Evolutionary conservation across 2,329 filamentous ascomycete genomes (phyloP).

Genomic region (Pseudopithomyces maydicus): DNA sequence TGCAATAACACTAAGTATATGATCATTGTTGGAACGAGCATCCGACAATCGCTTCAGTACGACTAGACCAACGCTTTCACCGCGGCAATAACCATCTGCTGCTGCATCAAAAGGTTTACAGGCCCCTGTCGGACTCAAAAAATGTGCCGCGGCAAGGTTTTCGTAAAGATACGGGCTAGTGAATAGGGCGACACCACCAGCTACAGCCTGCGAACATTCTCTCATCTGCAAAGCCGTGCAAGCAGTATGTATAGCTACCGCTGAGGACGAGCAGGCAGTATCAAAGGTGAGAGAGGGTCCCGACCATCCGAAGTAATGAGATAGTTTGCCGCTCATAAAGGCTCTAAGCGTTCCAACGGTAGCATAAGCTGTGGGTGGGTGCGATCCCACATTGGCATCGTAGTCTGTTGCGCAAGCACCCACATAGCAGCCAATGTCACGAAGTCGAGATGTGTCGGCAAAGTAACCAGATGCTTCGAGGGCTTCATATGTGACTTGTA

Average conservation of each 20-base stretch:
- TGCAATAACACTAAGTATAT: constrained; percentile 52
- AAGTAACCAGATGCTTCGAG: constrained; percentile 42
- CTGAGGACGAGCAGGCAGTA: constrained; percentile 42
- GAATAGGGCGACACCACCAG: constrained; percentile 44
- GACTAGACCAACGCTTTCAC: constrained; percentile 54
- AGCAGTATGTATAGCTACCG: constrained; percentile 37
- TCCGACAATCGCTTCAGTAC: constrained; percentile 56
- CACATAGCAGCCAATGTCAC: constrained; percentile 37
- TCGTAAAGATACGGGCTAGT: constrained; percentile 35
- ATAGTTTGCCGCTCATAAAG: constrained; percentile 29
- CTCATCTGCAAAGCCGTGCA: constrained; percentile 31
- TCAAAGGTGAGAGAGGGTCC: constrained; percentile 37
- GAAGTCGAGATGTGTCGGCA: constrained; percentile 8
- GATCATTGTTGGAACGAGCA: constrained; percentile 55
- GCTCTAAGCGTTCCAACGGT: constrained; percentile 25
- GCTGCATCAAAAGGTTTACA: constrained; percentile 20
- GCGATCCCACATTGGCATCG: constrained; percentile 18
- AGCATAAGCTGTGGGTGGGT: constrained; percentile 22
- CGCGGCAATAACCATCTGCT: constrained; percentile 61
- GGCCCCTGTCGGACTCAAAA: constrained; percentile 50
- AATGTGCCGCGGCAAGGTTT: constrained; percentile 45
- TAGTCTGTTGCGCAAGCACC: constrained; percentile 41
- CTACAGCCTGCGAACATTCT: constrained; percentile 39
- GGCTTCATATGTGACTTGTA: constrained; percentile 46
- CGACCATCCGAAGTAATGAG: constrained; percentile 32